Evolutionary conservation across 805 yeast genomes (phyloP), one percentile per base, ranked within the genome.

Genomic region (Wickerhamomyces subpelliculosus): DNA sequence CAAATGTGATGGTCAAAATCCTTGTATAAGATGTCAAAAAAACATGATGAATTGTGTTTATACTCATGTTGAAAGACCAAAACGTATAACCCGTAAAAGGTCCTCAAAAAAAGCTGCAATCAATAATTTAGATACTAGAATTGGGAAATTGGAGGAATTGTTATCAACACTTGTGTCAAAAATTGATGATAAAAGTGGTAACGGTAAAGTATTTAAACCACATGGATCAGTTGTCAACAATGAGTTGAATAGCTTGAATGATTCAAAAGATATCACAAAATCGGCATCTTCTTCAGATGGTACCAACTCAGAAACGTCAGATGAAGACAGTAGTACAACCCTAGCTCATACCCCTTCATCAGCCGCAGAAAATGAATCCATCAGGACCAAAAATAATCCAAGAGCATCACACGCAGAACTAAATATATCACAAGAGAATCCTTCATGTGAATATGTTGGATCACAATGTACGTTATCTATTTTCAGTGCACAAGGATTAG

Each of bases 21-120:
- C 89, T 3, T 83, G 89, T 57, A 74, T 78, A 22, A 87, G 81
- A 53, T 87, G 95, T 53, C 80, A 90, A 1, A 94, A 84, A 2
- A 83, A 82, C 56, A 72, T 81, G 18, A 82, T 78, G 54, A 78
- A 73, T 38, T 87, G 96, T 60, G 76, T 93, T 2, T 87, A 87
- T 56, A 82, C 82, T 47, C 86, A 84, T 52, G 90, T 94, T 9
- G 72, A 81, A 17, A 56, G 49, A 32, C 39, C 42, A 14, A 33
- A 37, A 17, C 24, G 32, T 16, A 30, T 22, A 16, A 25, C 14
- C 38, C 47, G 48, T 22, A 57, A 59, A 38, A 49, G 52, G 35
- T 54, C 52, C 12, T 48, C 38, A n/a, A 28, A 45, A 10, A 27
- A 23, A 14, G 21, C 22, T 13, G 25, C 27, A 18, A 26, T 34